Evolutionary conservation across 1,284 basidiomycete genomes (phyloP).

Genomic region (Puccinia triticina): DNA sequence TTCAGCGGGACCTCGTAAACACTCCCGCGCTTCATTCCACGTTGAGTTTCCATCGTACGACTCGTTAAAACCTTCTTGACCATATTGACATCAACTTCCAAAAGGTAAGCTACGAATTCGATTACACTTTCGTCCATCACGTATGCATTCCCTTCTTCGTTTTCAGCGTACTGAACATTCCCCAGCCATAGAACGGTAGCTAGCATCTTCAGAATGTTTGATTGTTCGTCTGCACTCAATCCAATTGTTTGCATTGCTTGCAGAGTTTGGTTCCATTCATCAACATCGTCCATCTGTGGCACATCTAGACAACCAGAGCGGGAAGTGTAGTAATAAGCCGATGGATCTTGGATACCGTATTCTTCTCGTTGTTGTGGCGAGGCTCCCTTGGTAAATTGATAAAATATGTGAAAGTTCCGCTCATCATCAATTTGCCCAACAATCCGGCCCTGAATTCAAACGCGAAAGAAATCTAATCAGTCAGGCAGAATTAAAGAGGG

Average conservation of each 20-base stretch:
- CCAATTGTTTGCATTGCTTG: constrained; percentile 94
- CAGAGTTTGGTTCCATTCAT: constrained; percentile 87
- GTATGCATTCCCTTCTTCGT: constrained; percentile 81
- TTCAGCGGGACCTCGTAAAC: constrained; percentile 97
- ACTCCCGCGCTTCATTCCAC: constrained; percentile 74
- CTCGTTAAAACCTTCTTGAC: constrained; percentile 85
- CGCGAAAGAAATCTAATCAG: constrained; percentile 26
- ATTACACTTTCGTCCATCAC: constrained; percentile 85
- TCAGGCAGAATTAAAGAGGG: background rate
- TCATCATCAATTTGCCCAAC: constrained; percentile 96
- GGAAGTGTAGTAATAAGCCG: constrained; percentile 91
- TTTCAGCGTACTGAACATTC: constrained; percentile 86
- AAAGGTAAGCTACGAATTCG: constrained; percentile 91
- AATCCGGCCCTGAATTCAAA: constrained; percentile 70
- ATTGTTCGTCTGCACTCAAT: constrained; percentile 79
- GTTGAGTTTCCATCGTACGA: constrained; percentile 87
- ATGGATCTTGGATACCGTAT: constrained; percentile 95
- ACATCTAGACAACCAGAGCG: constrained; percentile 90
- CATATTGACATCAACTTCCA: constrained; percentile 78
- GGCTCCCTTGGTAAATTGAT: constrained; percentile 97
- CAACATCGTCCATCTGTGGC: constrained; percentile 82
- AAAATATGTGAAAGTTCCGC: constrained; percentile 99
- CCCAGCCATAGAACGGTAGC: constrained; percentile 94
- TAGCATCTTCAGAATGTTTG: constrained; percentile 89
- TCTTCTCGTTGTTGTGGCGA: constrained; percentile 84